phyloP scores from a whole-genome alignment of 1,139 yeast species.

The Kodamaea derodonti region DNA sequence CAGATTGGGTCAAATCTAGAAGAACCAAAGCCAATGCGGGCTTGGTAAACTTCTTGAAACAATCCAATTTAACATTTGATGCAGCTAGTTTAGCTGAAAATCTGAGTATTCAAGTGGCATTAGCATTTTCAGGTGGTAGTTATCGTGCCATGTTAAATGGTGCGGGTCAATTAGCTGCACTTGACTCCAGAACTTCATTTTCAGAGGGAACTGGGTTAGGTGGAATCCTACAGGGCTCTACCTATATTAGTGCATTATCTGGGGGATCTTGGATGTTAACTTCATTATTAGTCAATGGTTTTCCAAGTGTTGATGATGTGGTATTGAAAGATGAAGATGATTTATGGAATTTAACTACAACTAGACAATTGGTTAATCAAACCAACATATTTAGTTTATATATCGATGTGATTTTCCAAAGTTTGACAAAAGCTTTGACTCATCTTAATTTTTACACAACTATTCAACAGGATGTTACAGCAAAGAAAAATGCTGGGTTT shows the following conservation, averaged over 20 bases:
- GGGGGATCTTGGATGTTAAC: conserved; percentile 41
- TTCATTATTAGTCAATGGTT: conserved; percentile 31
- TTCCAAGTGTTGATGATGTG: conserved; percentile 32
- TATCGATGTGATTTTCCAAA: conserved; percentile 20
- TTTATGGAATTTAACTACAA: conserved; percentile 34
- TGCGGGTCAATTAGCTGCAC: conserved; percentile 81
- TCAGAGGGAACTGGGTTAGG: conserved; percentile 52
- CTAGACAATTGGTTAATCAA: conserved; percentile 27
- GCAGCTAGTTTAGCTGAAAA: conserved; percentile 42
- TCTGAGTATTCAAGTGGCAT: conserved; percentile 51
- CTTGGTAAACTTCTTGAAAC: conserved; percentile 51
- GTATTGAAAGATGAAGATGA: conserved; percentile 25
- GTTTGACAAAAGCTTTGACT: conserved; percentile 23
- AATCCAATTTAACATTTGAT: conserved; percentile 56
- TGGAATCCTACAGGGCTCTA: conserved; percentile 36
- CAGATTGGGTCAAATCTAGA: conserved; percentile 42
- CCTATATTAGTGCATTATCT: conserved; percentile 35
- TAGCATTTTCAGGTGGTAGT: conserved; percentile 90
- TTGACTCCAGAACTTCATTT: conserved; percentile 64
- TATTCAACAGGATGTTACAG: conserved; percentile 24
- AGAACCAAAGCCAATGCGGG: conserved; percentile 51
- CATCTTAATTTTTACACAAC: conserved; percentile 34
- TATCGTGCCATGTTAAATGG: conserved; percentile 87
- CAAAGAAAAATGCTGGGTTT: conserved; percentile 44
- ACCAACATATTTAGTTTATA: conserved; percentile 19